Base-by-base conservation (phyloP, 2,329 filamentous ascomycete species). In the Fusarium oxysporum region DNA sequence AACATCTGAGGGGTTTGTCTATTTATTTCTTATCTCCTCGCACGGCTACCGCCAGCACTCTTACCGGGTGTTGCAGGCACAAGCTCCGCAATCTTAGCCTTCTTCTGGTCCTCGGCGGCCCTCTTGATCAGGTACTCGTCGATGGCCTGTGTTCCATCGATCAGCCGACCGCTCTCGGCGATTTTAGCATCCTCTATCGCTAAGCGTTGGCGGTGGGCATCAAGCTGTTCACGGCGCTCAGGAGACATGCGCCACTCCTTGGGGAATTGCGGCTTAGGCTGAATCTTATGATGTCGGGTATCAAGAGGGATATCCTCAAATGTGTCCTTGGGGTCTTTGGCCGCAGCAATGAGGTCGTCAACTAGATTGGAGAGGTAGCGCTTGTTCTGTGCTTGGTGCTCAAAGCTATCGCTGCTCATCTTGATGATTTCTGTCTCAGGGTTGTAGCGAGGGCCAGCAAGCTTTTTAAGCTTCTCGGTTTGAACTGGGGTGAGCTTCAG, bases 361-460 rank as follows among this genome's bases (percentile, higher is more conserved):
- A 98, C 89, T 54, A 94, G 83, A 77, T 97, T 94, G 59, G 91
- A 92, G 28, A 99, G 87, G 81, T 96, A 96, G n/a, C 94, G 91
- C 87, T 98, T 99, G 86, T 99, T 99, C 85, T 98, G 95, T 23
- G 95, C 94, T 80, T 94, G 92, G 62, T 95, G 93, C 80, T 94
- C 91, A 81, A 93, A 97, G 80, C 92, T 91, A 82, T 98, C 96
- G 84, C 93, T 93, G 80, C 93, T 95, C 88, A 99, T 97, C 83
- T 93, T 95, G 77, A 98, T 86, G 66, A 94, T 85, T 76, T 95
- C 90, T 61, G 87, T 94, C 76, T 92, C 88, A 1, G 95, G 96
- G 85, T 98, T 96, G 87, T 95, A 98, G 73, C 96, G 92, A 21
- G 91, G 82, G 3, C 96, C 97, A 25, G 89, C 91, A 48, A 99